Conservation (phyloP, 345 rosid species). For the Pistacia atlantica region DNA sequence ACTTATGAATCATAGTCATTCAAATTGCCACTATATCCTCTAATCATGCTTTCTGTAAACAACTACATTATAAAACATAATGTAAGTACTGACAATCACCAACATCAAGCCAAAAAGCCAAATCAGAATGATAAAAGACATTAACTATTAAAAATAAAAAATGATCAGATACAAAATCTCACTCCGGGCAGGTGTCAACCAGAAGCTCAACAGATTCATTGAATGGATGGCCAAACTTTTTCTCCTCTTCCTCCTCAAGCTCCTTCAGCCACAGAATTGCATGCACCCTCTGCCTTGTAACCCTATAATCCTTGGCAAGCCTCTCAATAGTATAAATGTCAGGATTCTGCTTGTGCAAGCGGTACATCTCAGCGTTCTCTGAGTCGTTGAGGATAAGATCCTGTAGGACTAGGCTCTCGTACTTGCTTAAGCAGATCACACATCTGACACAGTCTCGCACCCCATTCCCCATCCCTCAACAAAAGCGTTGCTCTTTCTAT, state of each 20-base stretch:
- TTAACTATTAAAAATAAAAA: background rate
- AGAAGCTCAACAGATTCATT: constrained; percentile 88
- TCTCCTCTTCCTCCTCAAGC: constrained; percentile 90
- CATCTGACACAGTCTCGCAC: constrained; percentile 50
- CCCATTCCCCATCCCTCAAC: constrained; percentile 51
- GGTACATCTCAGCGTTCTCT: constrained; percentile 96
- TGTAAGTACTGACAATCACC: background rate
- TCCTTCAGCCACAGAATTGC: constrained; percentile 96
- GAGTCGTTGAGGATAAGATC: constrained; percentile 86
- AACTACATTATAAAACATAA: background rate
- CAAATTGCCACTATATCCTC: too few relatives aligned
- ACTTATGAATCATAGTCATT: too few relatives aligned
- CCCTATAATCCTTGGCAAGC: constrained; percentile 90
- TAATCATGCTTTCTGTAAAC: background rate
- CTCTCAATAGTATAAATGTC: constrained; percentile 77
- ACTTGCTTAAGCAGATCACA: constrained; percentile 72
- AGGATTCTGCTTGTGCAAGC: constrained; percentile 81
- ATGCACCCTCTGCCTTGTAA: constrained; percentile 95
- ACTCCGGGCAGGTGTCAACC: constrained; percentile 92
- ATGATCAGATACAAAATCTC: constrained; percentile 26
- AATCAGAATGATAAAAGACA: background rate
- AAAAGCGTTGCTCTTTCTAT: constrained; percentile 45
- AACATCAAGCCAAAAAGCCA: background rate
- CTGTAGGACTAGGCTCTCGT: constrained; percentile 87
- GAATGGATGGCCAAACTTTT: constrained; percentile 75